Base-by-base conservation (phyloP, 768 basidiomycete genomes). In the Russula sp. region DNA sequence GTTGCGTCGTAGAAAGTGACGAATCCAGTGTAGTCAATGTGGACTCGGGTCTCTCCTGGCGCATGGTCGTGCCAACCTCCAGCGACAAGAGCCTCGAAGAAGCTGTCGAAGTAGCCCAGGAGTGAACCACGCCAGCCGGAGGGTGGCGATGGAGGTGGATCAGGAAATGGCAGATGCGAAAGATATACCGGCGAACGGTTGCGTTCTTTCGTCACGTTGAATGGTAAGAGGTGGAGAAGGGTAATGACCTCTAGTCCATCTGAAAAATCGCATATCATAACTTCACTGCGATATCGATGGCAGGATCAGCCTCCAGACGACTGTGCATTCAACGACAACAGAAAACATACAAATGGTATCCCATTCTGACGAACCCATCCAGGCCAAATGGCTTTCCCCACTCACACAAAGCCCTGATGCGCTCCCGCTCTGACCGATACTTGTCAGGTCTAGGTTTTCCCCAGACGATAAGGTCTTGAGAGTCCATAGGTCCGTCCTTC, bases 31-130 rank as follows among this genome's bases (percentile, higher is more conserved):
- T 76, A 73, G 67, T 81, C 78, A 20, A 79, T 69, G 22, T 71
- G 61, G n/a, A 79, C 69, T 34, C 79, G 78, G 1, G 73, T 71
- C 32, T 80, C 79, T 38, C 78, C 79, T 0, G 79, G 79, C 43
- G 70, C 75, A 52, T 60, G 65, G 58, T 79, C 75, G 58, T 78
- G 75, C 78, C 76, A 78, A 32, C 68, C 67, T 7, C 77, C 75
- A 10, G 78, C 67, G 58, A 74, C 70, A 42, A 77, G 53, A 16
- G 69, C 67, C 41, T 70, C 68, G 35, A 64, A 60, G 11, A 16
- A 14, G 16, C 7, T 32, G 16, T 29, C 4, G 5, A 1, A 0
- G 0, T 11, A 16, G 25, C 3, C 8, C 9, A 16, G 58, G 7
- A 58, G 48, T 45, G 60, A 57, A 11, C 66, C 66, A 18, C 56